Conservation (phyloP, 2,329 filamentous ascomycete genomes). For the Fusarium sp. region DNA sequence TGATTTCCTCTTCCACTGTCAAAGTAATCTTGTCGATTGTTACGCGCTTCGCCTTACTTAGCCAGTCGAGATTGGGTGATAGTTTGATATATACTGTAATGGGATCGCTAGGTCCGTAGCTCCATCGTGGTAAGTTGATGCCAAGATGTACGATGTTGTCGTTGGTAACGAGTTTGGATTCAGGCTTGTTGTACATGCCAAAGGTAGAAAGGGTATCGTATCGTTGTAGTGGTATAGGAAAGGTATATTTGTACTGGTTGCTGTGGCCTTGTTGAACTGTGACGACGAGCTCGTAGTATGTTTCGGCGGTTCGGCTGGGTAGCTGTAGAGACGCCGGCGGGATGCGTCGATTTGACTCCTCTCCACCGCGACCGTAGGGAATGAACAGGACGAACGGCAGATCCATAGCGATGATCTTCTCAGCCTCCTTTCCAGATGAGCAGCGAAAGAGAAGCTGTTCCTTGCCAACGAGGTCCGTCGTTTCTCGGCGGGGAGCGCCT, state of each 20-base stretch:
- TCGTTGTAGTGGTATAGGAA: conserved; percentile 90
- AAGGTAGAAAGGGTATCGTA: conserved; percentile 99
- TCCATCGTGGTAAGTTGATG: conserved; percentile 95
- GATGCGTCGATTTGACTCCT: conserved; percentile 90
- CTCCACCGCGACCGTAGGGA: conserved; percentile 90
- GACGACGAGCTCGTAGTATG: conserved; percentile 96
- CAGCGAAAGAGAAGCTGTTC: conserved; percentile 94
- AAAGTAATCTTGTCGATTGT: conserved; percentile 96
- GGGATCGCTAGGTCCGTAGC: conserved; percentile 94
- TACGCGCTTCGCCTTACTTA: conserved; percentile 90
- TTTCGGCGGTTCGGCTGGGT: conserved; percentile 94
- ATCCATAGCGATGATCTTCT: conserved; percentile 95
- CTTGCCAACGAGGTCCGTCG: conserved; percentile 93
- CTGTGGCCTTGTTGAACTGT: conserved; percentile 92
- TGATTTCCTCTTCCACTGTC: conserved; percentile 95
- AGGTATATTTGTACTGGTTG: conserved; percentile 90
- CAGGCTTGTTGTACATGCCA: conserved; percentile 98
- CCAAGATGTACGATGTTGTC: conserved; percentile 94
- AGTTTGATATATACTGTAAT: conserved; percentile 97
- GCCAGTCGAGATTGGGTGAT: conserved; percentile 91
- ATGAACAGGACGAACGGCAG: conserved; percentile 98
- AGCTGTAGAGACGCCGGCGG: conserved; percentile 93
- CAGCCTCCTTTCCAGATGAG: conserved; percentile 84
- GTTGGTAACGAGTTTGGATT: conserved; percentile 85
- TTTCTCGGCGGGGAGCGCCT: conserved; percentile 90